Conservation (phyloP, 2,329 filamentous ascomycete genomes). For the Pseudogymnoascus sp. region DNA sequence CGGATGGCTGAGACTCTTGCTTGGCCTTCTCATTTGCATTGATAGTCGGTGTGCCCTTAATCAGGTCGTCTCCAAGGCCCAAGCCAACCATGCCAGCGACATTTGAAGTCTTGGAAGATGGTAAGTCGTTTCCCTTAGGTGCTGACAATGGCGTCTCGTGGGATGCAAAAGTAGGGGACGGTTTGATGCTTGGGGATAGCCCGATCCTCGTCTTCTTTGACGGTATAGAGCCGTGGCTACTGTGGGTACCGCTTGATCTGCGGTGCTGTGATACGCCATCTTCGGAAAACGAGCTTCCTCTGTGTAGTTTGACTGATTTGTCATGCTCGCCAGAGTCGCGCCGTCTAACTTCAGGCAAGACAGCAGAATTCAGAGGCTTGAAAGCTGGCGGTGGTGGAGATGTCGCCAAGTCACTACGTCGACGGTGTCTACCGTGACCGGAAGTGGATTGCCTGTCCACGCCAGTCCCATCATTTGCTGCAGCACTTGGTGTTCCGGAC, state of each 20-base stretch:
- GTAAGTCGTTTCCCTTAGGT: background rate
- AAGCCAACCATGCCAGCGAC: background rate
- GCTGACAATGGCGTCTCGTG: background rate
- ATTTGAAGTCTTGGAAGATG: background rate
- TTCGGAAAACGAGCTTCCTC: background rate
- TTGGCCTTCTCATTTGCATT: background rate
- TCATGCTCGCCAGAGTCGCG: background rate
- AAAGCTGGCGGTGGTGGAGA: background rate
- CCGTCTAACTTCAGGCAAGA: background rate
- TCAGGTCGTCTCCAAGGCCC: background rate
- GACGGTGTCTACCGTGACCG: background rate
- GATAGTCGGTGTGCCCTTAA: background rate
- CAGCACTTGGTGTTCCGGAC: background rate
- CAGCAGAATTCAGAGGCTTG: background rate
- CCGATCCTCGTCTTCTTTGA: background rate
- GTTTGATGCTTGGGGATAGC: constrained; percentile 1
- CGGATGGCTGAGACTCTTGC: background rate
- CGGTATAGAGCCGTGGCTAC: background rate
- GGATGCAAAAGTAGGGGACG: background rate
- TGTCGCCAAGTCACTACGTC: background rate
- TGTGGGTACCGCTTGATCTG: background rate
- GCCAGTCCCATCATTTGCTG: background rate
- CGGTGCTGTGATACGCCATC: background rate
- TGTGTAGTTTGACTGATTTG: constrained; percentile 1
- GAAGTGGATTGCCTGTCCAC: background rate